phyloP scores from a whole-genome alignment of 2,329 filamentous ascomycete genomes.

The Botrytis galanthina region DNA sequence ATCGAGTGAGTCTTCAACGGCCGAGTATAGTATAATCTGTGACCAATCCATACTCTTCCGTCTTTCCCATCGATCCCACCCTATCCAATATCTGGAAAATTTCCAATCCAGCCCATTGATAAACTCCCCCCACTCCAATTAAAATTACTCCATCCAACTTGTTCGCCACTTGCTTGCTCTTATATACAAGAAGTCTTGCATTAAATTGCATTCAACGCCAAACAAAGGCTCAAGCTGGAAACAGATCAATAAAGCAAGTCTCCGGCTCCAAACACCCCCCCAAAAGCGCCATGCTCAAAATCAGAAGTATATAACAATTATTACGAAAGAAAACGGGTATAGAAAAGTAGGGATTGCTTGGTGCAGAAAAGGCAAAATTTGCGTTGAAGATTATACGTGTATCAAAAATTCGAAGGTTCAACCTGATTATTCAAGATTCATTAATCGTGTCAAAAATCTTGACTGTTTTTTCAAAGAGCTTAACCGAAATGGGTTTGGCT shows the following conservation, averaged over 20 bases:
- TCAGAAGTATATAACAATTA: neutral
- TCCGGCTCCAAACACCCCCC: neutral
- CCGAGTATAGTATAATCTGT: neutral
- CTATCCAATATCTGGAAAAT: neutral
- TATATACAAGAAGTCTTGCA: conserved; percentile 2
- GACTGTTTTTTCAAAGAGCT: neutral
- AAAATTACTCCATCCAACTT: neutral
- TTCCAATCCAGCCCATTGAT: neutral
- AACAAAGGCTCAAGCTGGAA: conserved; percentile 5
- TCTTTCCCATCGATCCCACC: neutral
- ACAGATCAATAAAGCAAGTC: neutral
- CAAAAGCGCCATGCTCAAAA: conserved; percentile 5
- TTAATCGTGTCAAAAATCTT: conserved; percentile 8
- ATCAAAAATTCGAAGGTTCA: neutral
- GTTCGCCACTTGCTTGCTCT: neutral
- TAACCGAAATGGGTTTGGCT: neutral
- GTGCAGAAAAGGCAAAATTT: neutral
- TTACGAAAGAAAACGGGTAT: conserved; percentile 6
- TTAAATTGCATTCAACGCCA: neutral
- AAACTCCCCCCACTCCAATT: neutral
- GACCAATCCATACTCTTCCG: neutral
- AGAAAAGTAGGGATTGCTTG: conserved; percentile 10
- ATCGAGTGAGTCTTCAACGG: neutral
- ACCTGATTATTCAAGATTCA: conserved; percentile 18
- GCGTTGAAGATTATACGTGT: neutral